Conservation (phyloP, 108 stramenopile genomes). For the Hondaea fermentalgiana region DNA sequence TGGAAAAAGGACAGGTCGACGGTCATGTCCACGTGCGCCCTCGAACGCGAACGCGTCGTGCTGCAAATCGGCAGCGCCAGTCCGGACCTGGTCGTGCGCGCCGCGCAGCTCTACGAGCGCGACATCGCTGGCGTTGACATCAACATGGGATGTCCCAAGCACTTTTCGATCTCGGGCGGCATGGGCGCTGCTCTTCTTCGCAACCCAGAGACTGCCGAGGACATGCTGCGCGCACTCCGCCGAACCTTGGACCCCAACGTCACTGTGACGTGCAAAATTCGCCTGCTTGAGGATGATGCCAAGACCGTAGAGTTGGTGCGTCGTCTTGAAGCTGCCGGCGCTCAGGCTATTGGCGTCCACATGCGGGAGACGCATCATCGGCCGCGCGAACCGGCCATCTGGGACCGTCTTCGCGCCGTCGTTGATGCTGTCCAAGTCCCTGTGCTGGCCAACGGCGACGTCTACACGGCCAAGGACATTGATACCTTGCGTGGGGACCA, state of each 20-base stretch:
- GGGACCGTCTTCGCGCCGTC: not conserved
- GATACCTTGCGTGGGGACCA: not conserved
- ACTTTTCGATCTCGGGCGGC: constrained; percentile 73
- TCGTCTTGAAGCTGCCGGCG: constrained; percentile 75
- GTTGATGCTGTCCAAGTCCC: not conserved
- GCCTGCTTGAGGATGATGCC: constrained; percentile 62
- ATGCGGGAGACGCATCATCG: constrained; percentile 22
- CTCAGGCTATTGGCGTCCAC: constrained; percentile 86
- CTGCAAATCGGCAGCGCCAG: constrained; percentile 88
- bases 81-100: constrained; percentile 62
- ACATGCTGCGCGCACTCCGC: constrained; percentile 60
- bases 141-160: constrained; percentile 95
- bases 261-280: constrained; percentile 85
- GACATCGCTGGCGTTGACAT: constrained; percentile 84
- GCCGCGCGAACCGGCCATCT: not conserved
- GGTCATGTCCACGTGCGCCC: constrained; percentile 51
- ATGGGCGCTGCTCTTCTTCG: constrained; percentile 84
- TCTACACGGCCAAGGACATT: not conserved
- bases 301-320: constrained; percentile 59
- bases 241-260: constrained; percentile 36
- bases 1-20: not conserved
- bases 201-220: constrained; percentile 41
- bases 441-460: not conserved
- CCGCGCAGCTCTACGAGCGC: constrained; percentile 60
- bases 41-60: constrained; percentile 66